phyloP scores from a whole-genome alignment of 2,329 filamentous ascomycete species.

The Cordyceps farinosa region DNA sequence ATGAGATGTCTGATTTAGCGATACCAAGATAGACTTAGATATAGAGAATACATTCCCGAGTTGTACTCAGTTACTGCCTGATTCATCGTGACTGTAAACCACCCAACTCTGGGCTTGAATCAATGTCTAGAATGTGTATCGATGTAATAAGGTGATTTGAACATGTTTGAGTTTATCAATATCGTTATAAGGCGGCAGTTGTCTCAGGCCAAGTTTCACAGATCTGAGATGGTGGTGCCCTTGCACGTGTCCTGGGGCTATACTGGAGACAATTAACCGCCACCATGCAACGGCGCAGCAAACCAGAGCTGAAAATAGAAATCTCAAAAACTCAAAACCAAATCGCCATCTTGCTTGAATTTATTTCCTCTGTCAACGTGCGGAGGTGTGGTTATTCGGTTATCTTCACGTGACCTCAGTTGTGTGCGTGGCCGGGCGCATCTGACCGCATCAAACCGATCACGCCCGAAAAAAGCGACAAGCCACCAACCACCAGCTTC shows the following conservation, averaged over 20 bases:
- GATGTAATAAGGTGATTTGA: no score
- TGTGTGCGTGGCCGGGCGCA: background rate
- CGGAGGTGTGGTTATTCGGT: background rate
- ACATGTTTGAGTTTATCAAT: no score
- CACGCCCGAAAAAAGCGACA: background rate
- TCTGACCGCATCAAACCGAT: slow-evolving; percentile 10
- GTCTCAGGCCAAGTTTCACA: background rate
- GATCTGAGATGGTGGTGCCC: background rate
- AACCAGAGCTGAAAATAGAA: background rate
- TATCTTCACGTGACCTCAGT: slow-evolving; percentile 8
- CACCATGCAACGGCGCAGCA: background rate
- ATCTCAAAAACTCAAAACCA: background rate
- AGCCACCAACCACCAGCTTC: background rate
- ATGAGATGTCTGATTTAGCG: slow-evolving; percentile 8
- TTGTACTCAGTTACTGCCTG: no score
- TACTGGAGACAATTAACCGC: background rate
- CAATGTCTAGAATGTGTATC: no score
- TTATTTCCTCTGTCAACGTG: background rate
- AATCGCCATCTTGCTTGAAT: background rate
- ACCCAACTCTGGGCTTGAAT: no score
- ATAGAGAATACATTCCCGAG: background rate
- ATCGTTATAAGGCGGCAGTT: no score
- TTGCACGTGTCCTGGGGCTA: background rate
- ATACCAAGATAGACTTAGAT: slow-evolving; percentile 10
- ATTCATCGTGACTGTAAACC: no score